Base-by-base conservation (phyloP, 805 yeast species). In the Blastobotrys mokoenaii region DNA sequence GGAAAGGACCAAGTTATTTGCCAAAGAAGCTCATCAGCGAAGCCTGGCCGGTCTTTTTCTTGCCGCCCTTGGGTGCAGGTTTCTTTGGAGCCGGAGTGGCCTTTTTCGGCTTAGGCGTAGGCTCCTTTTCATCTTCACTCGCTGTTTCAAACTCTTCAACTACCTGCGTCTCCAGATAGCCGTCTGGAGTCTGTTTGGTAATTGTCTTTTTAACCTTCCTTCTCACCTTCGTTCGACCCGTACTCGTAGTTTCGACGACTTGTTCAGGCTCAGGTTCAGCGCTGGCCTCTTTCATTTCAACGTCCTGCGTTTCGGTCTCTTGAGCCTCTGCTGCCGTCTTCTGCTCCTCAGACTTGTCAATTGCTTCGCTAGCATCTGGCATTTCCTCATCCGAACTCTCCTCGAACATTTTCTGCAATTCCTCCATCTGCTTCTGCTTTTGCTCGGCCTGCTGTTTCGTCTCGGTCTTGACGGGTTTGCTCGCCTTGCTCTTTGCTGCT, bases 1-100 rank as follows among this genome's bases (percentile, higher is more conserved):
- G n/a, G n/a, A n/a, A n/a, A 22, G 27, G 27, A 22, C 8, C 8
- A 22, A 8, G 27, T 20, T 34, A n/a, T 34, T 34, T 7, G 38
- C 22, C 38, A 34, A 34, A 34, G 16, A 51, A 72, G 74, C 46
- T 68, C 73, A 41, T 73, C 76, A 46, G 68, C 66, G 20, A 62
- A 53, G 40, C 62, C 60, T 50, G 41, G n/a, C n/a, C 20, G 5
- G 31, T 25, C 18, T 15, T 34, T 14, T 34, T 15, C 16, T 34
- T 34, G 7, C 27, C 48, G 30, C 46, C 42, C 32, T 43, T 17
- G 22, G 44, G 35, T 3, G 50, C 38, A 15, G 51, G 46, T 10
- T 48, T 43, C 29, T 45, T 39, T 2, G 47, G 41, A 6, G 42
- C 25, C 2, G 47, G 46, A 1, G 46, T 22, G 36, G 33, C 32